A percentile compares a stretch with the other conserved stretches of the same genome.
Conservation (phyloP, 2,329 filamentous ascomycete genomes). For the Fusarium agapanthi region DNA sequence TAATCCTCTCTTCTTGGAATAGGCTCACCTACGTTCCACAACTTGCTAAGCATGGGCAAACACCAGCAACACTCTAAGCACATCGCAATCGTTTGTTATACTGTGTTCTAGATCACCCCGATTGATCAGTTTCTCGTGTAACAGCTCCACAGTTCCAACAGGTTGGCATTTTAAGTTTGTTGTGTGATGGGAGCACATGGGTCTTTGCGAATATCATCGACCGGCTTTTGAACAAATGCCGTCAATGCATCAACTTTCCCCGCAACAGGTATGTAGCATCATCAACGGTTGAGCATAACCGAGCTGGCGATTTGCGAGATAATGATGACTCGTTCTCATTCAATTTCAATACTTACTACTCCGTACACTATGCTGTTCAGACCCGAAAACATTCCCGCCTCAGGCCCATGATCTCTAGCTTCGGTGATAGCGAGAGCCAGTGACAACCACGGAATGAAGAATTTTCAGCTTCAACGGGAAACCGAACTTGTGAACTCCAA, state of each 20-base stretch:
- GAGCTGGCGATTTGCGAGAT: neutral
- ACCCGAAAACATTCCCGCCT: neutral
- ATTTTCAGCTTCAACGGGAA: slow-evolving; percentile 30
- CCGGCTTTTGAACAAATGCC: neutral
- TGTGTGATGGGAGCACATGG: neutral
- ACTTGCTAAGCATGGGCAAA: neutral
- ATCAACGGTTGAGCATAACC: slow-evolving; percentile 1
- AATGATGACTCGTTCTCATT: slow-evolving; percentile 14
- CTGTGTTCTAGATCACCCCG: neutral
- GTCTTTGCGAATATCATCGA: slow-evolving; percentile 2
- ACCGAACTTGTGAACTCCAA: slow-evolving; percentile 20
- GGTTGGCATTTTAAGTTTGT: neutral
- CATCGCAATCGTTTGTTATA: neutral
- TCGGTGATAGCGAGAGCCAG: slow-evolving; percentile 25
- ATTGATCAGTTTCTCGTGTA: neutral
- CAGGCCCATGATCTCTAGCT: slow-evolving; percentile 8
- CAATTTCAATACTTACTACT: neutral
- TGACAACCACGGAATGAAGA: neutral
- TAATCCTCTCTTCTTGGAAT: neutral
- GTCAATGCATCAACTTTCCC: slow-evolving; percentile 11
- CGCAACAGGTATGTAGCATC: slow-evolving; percentile 10
- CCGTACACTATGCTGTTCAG: neutral
- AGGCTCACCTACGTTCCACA: neutral
- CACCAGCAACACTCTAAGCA: neutral
- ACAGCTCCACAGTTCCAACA: neutral